Base-by-base conservation (phyloP, 345 rosid species). In the Cardamine chenopodiifolia region DNA sequence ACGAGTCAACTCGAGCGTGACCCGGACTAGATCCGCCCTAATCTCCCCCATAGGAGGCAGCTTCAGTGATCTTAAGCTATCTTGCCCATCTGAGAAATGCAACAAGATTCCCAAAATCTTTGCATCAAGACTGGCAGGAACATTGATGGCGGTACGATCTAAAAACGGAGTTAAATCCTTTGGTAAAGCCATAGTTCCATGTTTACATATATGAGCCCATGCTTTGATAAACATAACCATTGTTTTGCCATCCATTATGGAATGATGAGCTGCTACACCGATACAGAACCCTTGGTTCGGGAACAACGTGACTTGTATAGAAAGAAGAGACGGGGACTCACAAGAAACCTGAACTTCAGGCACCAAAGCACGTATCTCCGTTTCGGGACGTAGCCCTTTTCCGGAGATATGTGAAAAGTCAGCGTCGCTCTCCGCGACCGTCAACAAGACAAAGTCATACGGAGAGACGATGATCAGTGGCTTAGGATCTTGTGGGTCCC, bases 381-480 rank as follows among this genome's bases (percentile, higher is more conserved):
- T 7, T 2, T 78, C 70, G 2, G 63, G 29, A 7, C 56, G 65
- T 14, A 71, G 7, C 10, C 58, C 63, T 19, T 72, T 35, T 0
- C 77, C 52, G 0, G 82, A 62, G 4, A 84, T 17, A 12, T 0
- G 9, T 26, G 14, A 20, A 22, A 82, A 78, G 14, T 78, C 70
- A 0, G 70, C 56, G 8, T 34, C 23, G 1, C 77, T 77, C 60
- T 68, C 76, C 0, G 68, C 79, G 1, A 82, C 68, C 0, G 72
- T 80, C 57, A 84, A 23, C 0, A 69, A 29, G 32, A 84, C 78
- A 4, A 52, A 68, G 11, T 80, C 82, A 0, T 39, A 28, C 0
- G 67, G 70, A 35, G 55, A 18, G 75, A 71, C 81, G n/a, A 50
- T 7, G 47, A 82, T 66, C 58, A 28, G 0, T n/a, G 85, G 83